Base-by-base conservation (phyloP, 2,329 filamentous ascomycete species). In the Ophiostoma australiae region DNA sequence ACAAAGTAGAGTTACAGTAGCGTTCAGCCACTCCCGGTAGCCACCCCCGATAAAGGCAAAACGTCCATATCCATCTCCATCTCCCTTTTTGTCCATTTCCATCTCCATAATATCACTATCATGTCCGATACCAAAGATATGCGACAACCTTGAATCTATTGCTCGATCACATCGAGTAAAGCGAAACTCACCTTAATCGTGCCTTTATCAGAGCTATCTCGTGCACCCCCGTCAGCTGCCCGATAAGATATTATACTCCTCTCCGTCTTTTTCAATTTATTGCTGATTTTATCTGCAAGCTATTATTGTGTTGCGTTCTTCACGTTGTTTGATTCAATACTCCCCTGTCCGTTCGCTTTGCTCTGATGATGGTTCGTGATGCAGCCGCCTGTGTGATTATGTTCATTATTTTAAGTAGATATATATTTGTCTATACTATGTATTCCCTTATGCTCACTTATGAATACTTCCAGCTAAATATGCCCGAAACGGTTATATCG, bases 161-260 rank as follows among this genome's bases (percentile, higher is more conserved):
- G 72, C 71, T 72, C 71, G 68, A 73, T 73, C 68, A 67, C 68
- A 73, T 72, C 71, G 68, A 71, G 72, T 73, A 71, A 73, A 52
- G 33, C 17, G 31, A 69, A 70, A 27, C 48, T 44, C 33, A 27
- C 17, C 20, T 23, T 27, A 58, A 58, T 58, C 52, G 52, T 55
- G n/a, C 13, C 52, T 58, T 58, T 27, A 58, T 48, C 44, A 48
- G 44, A 48, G 44, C 44, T 48, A 48, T 58, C 52, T 58, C n/a
- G 52, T 58, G 10, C 52, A 58, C 52, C 52, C 52, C 52, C 52
- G 20, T 31, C 52, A 58, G 52, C 52, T 58, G 52, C 27, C 52
- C 52, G 52, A 58, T 58, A 58, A 58, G 52, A n/a, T 27, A 7
- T 3, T 10, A n/a, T 15, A 55, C 48, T 31, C n/a, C 23, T 11